Conservation (phyloP, 768 basidiomycete species). For the Boletus rubescentipes region DNA sequence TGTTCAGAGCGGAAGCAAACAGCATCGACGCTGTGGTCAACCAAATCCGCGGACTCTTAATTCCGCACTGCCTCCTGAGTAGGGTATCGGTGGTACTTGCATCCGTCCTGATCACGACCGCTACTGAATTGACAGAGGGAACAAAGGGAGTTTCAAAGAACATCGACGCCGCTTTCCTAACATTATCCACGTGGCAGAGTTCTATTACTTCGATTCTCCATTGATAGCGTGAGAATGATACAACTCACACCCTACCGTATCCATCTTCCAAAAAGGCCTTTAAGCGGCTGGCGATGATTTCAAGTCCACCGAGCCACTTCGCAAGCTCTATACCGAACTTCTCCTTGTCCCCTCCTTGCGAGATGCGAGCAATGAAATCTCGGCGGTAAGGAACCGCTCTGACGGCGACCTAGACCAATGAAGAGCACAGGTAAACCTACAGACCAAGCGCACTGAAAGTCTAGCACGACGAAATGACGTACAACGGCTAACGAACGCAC, state of each 20-base stretch:
- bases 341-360: conserved; percentile 61
- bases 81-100: background rate
- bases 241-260: conserved; percentile 52
- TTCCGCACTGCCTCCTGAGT: conserved; percentile 13
- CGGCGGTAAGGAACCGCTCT: conserved; percentile 60
- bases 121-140: background rate
- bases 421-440: background rate
- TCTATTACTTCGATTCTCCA: conserved; percentile 29
- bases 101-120: background rate
- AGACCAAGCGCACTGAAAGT: background rate
- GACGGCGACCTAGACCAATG: conserved; percentile 48
- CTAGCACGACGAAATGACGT: conserved; percentile 16
- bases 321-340: conserved; percentile 56
- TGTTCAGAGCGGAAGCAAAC: conserved; percentile 2
- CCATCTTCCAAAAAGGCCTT: conserved; percentile 56
- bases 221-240: conserved; percentile 3
- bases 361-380: conserved; percentile 62
- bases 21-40: background rate
- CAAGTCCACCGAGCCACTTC: conserved; percentile 65
- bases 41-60: conserved; percentile 22
- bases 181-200: conserved; percentile 8
- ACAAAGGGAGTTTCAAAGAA: conserved; percentile 4
- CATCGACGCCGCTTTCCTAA: background rate
- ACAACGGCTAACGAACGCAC: conserved; percentile 50
- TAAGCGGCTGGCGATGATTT: conserved; percentile 50